Percentiles rank a stretch among this genome's conserved stretches.
Conservation (phyloP, 768 basidiomycete species). For the Coprinopsis strossmayeri region DNA sequence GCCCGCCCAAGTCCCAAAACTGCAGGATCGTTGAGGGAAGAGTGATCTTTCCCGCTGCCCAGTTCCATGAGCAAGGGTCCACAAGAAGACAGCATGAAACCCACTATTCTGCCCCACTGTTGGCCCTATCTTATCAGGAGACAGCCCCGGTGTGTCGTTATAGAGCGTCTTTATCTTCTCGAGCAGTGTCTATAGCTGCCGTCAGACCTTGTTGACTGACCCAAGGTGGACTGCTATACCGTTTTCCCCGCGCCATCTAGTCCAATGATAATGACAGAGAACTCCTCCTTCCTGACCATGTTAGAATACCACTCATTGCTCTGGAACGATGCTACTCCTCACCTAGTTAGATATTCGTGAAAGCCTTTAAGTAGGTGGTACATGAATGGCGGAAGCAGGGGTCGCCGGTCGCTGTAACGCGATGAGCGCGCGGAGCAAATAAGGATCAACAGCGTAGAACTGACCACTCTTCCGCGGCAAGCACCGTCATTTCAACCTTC, state of each 20-base stretch:
- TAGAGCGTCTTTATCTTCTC: conserved; percentile 94
- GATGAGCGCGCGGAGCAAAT: conserved; percentile 4
- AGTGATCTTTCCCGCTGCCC: conserved; percentile 82
- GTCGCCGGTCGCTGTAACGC: not conserved
- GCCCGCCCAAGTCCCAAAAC: conserved; percentile 97
- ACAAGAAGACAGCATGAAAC: conserved; percentile 18
- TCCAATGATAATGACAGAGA: conserved; percentile 92
- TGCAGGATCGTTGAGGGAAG: conserved; percentile 91
- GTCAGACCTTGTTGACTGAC: conserved; percentile 2
- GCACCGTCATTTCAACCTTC: not conserved
- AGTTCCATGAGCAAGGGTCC: not conserved
- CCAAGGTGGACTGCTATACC: conserved; percentile 28
- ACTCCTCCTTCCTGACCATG: conserved; percentile 68
- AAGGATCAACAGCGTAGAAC: conserved; percentile 1
- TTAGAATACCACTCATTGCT: conserved; percentile 3
- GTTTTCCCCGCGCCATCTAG: conserved; percentile 92
- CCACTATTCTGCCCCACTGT: conserved; percentile 97
- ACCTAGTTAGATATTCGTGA: conserved; percentile 86
- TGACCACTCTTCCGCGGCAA: not conserved
- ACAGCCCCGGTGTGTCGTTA: conserved; percentile 79
- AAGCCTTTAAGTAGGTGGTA: conserved; percentile 92
- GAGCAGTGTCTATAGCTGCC: conserved; percentile 59
- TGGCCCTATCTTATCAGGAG: conserved; percentile 90
- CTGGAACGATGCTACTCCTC: too few relatives aligned
- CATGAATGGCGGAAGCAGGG: conserved; percentile 41